Conservation (phyloP, 371 early-diverging fungal species). For the Mortierella sp. region DNA sequence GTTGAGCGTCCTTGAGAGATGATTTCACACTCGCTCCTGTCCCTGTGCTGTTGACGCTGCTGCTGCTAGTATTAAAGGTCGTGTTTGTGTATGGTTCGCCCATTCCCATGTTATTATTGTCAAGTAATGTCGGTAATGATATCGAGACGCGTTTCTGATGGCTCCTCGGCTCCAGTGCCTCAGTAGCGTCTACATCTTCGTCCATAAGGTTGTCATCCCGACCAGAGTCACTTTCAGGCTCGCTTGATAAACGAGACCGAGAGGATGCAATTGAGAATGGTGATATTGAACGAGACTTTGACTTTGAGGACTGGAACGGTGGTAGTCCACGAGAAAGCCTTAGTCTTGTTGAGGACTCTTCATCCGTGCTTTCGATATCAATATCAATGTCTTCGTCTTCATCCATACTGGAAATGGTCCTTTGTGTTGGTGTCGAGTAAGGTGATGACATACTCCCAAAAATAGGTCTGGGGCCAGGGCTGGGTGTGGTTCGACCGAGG, state of each 20-base stretch:
- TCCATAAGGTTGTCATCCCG: conserved; percentile 18
- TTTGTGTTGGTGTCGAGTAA: conserved; percentile 11
- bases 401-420: conserved; percentile 29
- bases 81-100: conserved; percentile 40
- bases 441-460: conserved; percentile 19
- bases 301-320: conserved; percentile 14
- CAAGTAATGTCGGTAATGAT: conserved; percentile 34
- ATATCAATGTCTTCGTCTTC: conserved; percentile 60
- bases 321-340: conserved; percentile 12
- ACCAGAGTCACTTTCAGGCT: conserved; percentile 44
- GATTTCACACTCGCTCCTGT: conserved; percentile 24
- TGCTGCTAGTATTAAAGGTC: conserved; percentile 46
- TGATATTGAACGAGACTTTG: conserved; percentile 50
- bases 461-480: conserved; percentile 34
- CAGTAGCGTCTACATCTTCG: conserved; percentile 16
- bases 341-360: conserved; percentile 19
- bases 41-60: conserved; percentile 43
- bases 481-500: conserved; percentile 28
- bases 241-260: conserved; percentile 41
- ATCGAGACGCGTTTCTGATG: conserved; percentile 15
- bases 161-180: conserved; percentile 6
- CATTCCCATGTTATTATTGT: conserved; percentile 4
- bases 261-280: conserved; percentile 47
- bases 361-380: conserved; percentile 53
- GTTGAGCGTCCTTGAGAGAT: conserved; percentile 31